Evolutionary conservation across 164 flowering plant genomes (phyloP).

Genomic region (Sextonia rubra): DNA sequence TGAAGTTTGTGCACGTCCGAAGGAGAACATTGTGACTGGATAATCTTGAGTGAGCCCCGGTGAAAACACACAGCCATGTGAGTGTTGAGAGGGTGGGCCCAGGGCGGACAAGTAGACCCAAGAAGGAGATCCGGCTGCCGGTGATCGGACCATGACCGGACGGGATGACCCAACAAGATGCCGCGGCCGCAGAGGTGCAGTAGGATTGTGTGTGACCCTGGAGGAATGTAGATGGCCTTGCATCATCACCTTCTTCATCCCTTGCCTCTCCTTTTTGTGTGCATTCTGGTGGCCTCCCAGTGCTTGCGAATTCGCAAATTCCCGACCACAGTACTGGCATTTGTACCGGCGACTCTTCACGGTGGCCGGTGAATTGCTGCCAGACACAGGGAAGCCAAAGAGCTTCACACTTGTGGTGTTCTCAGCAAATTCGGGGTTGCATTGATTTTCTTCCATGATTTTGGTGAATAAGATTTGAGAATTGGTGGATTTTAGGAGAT

Average conservation of each 20-base stretch:
- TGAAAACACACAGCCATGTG: constrained; percentile 33
- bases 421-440: constrained; percentile 19
- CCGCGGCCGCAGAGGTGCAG: constrained; percentile 43
- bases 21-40: background rate
- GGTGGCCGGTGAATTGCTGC: constrained; percentile 22
- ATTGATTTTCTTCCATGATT: constrained; percentile 42
- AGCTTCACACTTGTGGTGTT: constrained; percentile 45
- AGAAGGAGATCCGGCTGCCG: constrained; percentile 22
- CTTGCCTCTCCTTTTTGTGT: constrained; percentile 90
- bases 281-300: constrained; percentile 98
- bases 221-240: constrained; percentile 60
- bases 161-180: background rate
- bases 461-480: background rate
- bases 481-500: background rate
- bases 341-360: constrained; percentile 65
- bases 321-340: constrained; percentile 92
- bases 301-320: constrained; percentile 95
- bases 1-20: background rate
- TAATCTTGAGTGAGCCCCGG: background rate
- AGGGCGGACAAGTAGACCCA: constrained; percentile 59
- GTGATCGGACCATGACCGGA: constrained; percentile 22
- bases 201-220: constrained; percentile 42
- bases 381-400: constrained; percentile 69
- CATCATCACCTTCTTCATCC: constrained; percentile 72
- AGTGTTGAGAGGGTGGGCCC: constrained; percentile 34